Conservation (phyloP, 768 basidiomycete genomes). For the Coprinopsis cinerea region DNA sequence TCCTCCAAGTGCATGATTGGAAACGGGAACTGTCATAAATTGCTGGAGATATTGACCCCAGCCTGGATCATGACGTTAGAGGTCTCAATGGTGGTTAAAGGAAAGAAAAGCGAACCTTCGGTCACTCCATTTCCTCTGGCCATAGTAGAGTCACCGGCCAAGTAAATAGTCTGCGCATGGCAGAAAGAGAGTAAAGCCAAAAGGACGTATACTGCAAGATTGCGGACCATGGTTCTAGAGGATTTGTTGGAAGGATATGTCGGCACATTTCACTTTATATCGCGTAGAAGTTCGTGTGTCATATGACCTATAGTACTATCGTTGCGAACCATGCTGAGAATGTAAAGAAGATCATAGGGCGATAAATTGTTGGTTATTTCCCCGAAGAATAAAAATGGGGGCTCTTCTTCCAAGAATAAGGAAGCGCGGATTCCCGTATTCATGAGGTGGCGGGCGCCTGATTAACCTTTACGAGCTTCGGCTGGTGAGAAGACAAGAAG, state of each 20-base stretch:
- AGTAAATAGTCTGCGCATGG: constrained; percentile 32
- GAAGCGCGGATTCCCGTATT: too few relatives aligned
- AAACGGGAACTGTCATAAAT: constrained; percentile 36
- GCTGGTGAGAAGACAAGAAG: too few relatives aligned
- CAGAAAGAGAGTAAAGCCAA: constrained; percentile 8
- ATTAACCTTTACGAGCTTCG: too few relatives aligned
- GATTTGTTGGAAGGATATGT: too few relatives aligned
- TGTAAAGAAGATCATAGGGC: neutral
- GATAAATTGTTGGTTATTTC: neutral
- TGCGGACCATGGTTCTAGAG: neutral
- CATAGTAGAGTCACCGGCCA: constrained; percentile 43
- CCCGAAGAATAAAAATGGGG: constrained; percentile 9
- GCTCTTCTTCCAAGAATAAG: neutral
- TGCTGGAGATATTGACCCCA: constrained; percentile 41
- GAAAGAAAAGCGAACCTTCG: constrained; percentile 20
- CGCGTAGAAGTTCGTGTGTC: neutral
- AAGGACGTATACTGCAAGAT: neutral
- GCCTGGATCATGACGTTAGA: constrained; percentile 20
- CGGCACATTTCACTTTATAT: neutral
- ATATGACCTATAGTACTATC: neutral
- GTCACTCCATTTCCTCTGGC: constrained; percentile 25
- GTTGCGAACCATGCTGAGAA: neutral
- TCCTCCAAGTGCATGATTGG: constrained; percentile 42
- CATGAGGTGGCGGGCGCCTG: too few relatives aligned
- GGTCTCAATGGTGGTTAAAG: neutral